These are phyloP conservation scores for Aspergillus chevalieri DNA, from an alignment of 2,329 filamentous ascomycete genomes.

Conservation along the genomic window DNA sequence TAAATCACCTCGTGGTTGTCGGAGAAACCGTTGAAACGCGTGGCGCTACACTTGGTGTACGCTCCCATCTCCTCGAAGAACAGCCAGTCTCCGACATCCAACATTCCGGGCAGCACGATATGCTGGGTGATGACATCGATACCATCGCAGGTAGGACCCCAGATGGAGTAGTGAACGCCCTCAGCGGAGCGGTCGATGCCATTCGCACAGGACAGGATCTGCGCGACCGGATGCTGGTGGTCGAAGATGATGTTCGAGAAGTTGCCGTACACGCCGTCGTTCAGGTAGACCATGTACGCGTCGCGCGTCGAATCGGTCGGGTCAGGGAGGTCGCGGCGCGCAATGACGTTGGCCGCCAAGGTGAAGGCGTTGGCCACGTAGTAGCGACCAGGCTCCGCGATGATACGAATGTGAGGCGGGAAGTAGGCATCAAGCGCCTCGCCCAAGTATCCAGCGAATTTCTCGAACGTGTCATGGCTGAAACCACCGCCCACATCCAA, in stretches of 20 bases:
- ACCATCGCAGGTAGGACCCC: constrained; percentile 96
- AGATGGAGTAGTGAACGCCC: constrained; percentile 80
- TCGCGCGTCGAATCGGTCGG: constrained; percentile 42
- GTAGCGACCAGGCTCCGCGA: constrained; percentile 93
- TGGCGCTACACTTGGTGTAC: constrained; percentile 97
- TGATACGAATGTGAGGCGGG: constrained; percentile 74
- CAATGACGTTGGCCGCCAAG: constrained; percentile 91
- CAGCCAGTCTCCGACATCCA: constrained; percentile 94
- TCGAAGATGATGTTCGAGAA: constrained; percentile 99
- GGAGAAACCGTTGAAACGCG: constrained; percentile 94
- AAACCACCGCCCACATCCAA: constrained; percentile 95
- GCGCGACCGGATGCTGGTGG: constrained; percentile 84
- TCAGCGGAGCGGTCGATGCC: constrained; percentile 50
- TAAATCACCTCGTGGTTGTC: constrained; percentile 91
- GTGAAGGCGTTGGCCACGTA: constrained; percentile 93
- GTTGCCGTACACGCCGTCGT: constrained; percentile 96
- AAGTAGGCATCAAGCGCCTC: constrained; percentile 82
- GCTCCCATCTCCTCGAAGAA: constrained; percentile 99
- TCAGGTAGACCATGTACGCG: constrained; percentile 95
- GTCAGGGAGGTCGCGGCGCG: constrained; percentile 79
- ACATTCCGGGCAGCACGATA: constrained; percentile 66
- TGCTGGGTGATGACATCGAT: constrained; percentile 89
- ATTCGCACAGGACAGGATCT: constrained; percentile 64
- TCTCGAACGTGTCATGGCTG: constrained; percentile 81
- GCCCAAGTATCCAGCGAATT: constrained; percentile 75